Evolutionary conservation across 805 yeast species (phyloP).

Genomic region (Sugiyamaella smithiae): DNA sequence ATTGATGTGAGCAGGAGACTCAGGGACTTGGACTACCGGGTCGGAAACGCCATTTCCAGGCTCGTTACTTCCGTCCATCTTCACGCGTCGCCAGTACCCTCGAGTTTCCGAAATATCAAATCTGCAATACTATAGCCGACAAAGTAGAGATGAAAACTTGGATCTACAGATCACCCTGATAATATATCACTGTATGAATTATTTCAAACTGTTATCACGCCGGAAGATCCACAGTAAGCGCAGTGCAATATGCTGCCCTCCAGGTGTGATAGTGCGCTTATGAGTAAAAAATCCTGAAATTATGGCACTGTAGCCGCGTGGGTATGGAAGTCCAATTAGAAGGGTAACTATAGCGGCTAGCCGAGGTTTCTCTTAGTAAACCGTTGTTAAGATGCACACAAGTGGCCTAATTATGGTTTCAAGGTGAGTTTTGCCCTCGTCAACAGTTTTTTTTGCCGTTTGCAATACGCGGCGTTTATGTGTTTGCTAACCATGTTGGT

Average conservation of each 20-base stretch:
- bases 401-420: background rate
- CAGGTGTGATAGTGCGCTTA: no score
- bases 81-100: slow-evolving; percentile 1
- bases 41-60: background rate
- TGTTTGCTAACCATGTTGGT: no score
- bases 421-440: background rate
- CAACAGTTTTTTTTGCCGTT: background rate
- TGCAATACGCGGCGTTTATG: no score
- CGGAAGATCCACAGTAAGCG: no score
- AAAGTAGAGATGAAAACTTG: background rate
- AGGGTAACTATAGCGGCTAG: background rate
- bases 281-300: slow-evolving; percentile 4
- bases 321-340: background rate
- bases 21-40: slow-evolving; percentile 21
- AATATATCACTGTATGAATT: background rate
- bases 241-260: background rate
- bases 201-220: background rate
- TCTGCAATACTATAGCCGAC: background rate
- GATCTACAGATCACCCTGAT: background rate
- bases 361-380: background rate
- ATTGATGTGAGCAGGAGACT: slow-evolving; percentile 10
- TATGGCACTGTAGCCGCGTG: slow-evolving; percentile 3
- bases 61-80: background rate
- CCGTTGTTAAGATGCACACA: background rate
- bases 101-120: no score